Conservation (phyloP, 2,329 filamentous ascomycete species). For the Byssochlamys sp. region DNA sequence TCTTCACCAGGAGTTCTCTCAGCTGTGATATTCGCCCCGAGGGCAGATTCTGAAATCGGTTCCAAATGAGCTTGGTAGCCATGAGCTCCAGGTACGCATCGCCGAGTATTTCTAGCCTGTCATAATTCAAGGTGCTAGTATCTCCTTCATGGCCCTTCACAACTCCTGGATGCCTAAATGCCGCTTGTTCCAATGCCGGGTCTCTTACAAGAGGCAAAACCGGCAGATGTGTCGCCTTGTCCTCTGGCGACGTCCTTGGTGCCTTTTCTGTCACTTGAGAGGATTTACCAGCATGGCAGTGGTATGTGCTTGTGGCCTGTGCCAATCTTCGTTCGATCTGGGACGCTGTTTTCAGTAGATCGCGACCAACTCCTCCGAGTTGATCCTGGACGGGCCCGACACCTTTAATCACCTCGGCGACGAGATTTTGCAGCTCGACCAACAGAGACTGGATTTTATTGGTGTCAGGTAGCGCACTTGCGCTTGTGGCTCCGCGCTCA, state of each 20-base stretch:
- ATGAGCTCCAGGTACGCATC: slow-evolving; percentile 77
- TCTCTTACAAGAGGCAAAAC: slow-evolving; percentile 52
- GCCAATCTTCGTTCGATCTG: slow-evolving; percentile 14
- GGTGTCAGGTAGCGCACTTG: slow-evolving; percentile 1
- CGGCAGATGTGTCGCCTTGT: slow-evolving; percentile 8
- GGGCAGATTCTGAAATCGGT: slow-evolving; percentile 56
- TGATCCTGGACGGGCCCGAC: slow-evolving; percentile 7
- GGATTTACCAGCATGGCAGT: background rate
- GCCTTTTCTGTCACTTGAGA: background rate
- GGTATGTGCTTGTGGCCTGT: background rate
- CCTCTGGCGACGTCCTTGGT: background rate
- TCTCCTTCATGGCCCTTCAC: slow-evolving; percentile 12
- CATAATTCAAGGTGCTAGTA: slow-evolving; percentile 51
- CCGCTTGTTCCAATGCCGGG: slow-evolving; percentile 49
- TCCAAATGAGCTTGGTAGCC: slow-evolving; percentile 64
- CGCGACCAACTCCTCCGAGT: slow-evolving; percentile 7
- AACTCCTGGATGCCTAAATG: slow-evolving; percentile 57
- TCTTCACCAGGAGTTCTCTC: slow-evolving; percentile 70
- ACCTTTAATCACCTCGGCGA: slow-evolving; percentile 13
- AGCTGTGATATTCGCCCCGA: slow-evolving; percentile 65
- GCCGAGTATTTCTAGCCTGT: slow-evolving; percentile 78
- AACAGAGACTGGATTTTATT: slow-evolving; percentile 10
- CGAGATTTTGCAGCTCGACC: slow-evolving; percentile 11
- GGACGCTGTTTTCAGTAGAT: slow-evolving; percentile 12
- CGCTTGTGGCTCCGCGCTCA: slow-evolving; percentile 2